Percentiles rank a stretch among this genome's conserved stretches.
Conservation (phyloP, 2,329 filamentous ascomycete species). For the Emergomyces orientalis region DNA sequence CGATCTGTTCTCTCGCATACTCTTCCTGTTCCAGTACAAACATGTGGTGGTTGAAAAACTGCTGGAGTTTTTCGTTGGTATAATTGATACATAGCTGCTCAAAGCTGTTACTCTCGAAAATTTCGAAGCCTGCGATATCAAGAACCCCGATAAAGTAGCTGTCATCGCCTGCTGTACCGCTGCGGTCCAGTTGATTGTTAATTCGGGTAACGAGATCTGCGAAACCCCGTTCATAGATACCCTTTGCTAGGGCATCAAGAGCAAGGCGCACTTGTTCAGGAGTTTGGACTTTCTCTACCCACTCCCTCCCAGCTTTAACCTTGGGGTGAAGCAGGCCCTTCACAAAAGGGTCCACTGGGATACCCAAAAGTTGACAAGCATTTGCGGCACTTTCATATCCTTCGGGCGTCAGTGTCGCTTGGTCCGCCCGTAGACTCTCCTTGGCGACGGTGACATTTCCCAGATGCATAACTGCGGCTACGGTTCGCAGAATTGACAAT, state of each 20-base stretch:
- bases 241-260: constrained; percentile 86
- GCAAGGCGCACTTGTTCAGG: constrained; percentile 88
- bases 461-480: constrained; percentile 85
- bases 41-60: constrained; percentile 99
- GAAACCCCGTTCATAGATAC: constrained; percentile 94
- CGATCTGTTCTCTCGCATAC: constrained; percentile 93
- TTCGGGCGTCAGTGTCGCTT: constrained; percentile 71
- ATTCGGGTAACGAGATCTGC: constrained; percentile 86
- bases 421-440: constrained; percentile 82
- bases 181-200: constrained; percentile 84
- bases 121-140: constrained; percentile 98
- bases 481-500: constrained; percentile 67
- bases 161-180: constrained; percentile 71
- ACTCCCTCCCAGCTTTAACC: constrained; percentile 92
- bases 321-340: constrained; percentile 83
- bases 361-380: constrained; percentile 76
- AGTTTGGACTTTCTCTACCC: constrained; percentile 97
- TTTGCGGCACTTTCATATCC: constrained; percentile 65
- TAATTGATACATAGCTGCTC: constrained; percentile 99
- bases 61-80: constrained; percentile 97
- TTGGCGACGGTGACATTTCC: constrained; percentile 86
- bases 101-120: constrained; percentile 97
- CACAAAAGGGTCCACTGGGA: constrained; percentile 73
- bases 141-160: constrained; percentile 95
- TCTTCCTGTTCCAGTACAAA: constrained; percentile 98